Base-by-base conservation (phyloP, 805 yeast genomes). In the Sugiyamaella qingdaonensis region DNA sequence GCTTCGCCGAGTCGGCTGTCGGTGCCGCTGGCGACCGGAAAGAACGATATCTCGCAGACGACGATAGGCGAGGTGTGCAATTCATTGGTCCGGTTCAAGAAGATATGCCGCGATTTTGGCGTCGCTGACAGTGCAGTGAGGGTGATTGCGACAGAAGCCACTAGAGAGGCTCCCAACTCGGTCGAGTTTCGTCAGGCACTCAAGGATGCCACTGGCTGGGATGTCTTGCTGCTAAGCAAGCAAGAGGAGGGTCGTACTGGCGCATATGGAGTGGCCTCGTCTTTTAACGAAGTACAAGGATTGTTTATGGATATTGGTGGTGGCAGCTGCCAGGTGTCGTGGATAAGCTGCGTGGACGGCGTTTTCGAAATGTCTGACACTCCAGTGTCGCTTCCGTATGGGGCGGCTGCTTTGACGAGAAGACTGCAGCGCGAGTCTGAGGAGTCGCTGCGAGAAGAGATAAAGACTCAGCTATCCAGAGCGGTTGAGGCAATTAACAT, bases 251-350 rank as follows among this genome's bases (percentile, higher is more conserved):
- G 86, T 19, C 71, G 76, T 57, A 73, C 83, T 10, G 88, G 87
- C 10, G 82, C 86, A 0, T 81, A 80, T 61, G 92, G 91, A 27
- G 87, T 86, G 4, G 86, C 88, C 0, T 82, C 89, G 0, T 82
- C 89, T 0, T 84, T 84, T 64, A 79, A 83, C 64, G 78, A 79
- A 18, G 77, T 84, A 1, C 76, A 80, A 18, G 92, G 92, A 1
- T 66, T 86, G 10, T 84, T 81, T 61, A 77, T 86, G 78, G 91
- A 86, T 62, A 70, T 86, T 47, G 89, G 90, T 7, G 89, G 89
- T 31, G 88, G 88, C 0, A 76, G 82, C 5, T 76, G 84, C 1
- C 88, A 84, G 57, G 61, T 86, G 35, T 82, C 86, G 39, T 86
- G 92, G 90, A 79, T 85, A 16, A 73, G 74, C 54, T 78, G 83